Evolutionary conservation across 768 basidiomycete species (phyloP).

Genomic region (Termitomyces sp.): DNA sequence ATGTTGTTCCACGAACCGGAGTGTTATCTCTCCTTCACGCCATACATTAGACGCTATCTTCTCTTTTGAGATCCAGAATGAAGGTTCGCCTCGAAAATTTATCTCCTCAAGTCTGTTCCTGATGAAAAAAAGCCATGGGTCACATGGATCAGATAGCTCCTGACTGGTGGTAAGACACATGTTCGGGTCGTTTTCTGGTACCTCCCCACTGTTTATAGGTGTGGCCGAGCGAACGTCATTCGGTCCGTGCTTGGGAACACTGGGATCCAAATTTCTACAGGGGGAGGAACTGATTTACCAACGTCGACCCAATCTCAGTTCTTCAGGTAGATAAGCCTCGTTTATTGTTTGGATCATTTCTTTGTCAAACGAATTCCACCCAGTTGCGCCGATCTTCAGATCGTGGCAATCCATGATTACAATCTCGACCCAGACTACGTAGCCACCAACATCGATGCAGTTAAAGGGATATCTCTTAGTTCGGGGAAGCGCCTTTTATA

Average conservation of each 20-base stretch:
- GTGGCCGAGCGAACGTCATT: slow-evolving; percentile 17
- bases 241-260: slow-evolving; percentile 20
- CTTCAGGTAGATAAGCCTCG: slow-evolving; percentile 12
- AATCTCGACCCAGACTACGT: slow-evolving; percentile 38
- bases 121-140: slow-evolving; percentile 14
- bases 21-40: too few relatives aligned
- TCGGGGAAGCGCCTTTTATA: slow-evolving; percentile 30
- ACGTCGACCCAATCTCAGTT: slow-evolving; percentile 20
- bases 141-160: slow-evolving; percentile 22
- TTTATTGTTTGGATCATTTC: neutral
- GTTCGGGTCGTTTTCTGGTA: neutral
- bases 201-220: slow-evolving; percentile 3
- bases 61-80: slow-evolving; percentile 20
- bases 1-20: neutral
- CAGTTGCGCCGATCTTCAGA: slow-evolving; percentile 18
- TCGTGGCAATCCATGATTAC: slow-evolving; percentile 28
- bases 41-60: slow-evolving; percentile 17
- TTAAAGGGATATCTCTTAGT: slow-evolving; percentile 30
- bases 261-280: slow-evolving; percentile 20
- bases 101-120: neutral
- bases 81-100: slow-evolving; percentile 4
- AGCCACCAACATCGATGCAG: slow-evolving; percentile 29
- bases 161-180: slow-evolving; percentile 16
- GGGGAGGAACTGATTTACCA: slow-evolving; percentile 20
- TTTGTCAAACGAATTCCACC: neutral